Base-by-base conservation (phyloP, 73 alveolate genomes). In the Strombidium stylifer region DNA sequence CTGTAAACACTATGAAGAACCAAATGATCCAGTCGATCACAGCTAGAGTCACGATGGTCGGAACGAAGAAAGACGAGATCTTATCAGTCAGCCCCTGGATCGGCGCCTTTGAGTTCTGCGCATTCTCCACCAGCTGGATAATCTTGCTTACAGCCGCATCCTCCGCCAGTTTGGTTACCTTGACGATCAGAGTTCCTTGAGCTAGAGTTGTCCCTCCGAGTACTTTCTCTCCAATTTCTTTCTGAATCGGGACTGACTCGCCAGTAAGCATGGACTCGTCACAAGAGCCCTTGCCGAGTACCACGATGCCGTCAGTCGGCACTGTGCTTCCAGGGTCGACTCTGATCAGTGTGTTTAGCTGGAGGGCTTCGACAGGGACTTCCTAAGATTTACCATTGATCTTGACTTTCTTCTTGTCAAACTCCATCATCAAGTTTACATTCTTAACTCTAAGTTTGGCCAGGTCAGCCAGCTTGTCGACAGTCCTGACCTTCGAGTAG, bases 201-300 rank as follows among this genome's bases (percentile, higher is more conserved):
- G 40, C 27, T 36, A 84, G 75, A 35, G 69, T 53, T 25, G 81
- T 52, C 0, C 98, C 98, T 0, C 95, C 93, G 49, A 83, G 69
- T 31, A 86, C 82, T 49, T 58, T 48, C 20, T 56, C 56, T 16
- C 81, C 90, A n/a, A 52, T 49, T 41, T 66, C 62, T 73, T 80
- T 82, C n/a, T 66, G 59, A 41, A 62, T 58, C 1, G 76, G 89
- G 20, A 76, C 47, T n/a, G 90, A 64, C 68, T 90, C 98, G 0
- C 98, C 98, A 44, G 92, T 89, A 41, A 89, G 76, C 74, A 89
- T 80, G 10, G 94, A 62, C 39, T 87, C 93, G 58, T 89, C 79
- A 61, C 84, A 52, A 53, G 56, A 64, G 3, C 91, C 84, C 3
- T 55, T 64, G 21, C 98, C 97, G 14, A 52, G 64, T n/a, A 84